Conservation (phyloP, 495 filamentous ascomycete genomes). For the Aspergillus nanangensis region DNA sequence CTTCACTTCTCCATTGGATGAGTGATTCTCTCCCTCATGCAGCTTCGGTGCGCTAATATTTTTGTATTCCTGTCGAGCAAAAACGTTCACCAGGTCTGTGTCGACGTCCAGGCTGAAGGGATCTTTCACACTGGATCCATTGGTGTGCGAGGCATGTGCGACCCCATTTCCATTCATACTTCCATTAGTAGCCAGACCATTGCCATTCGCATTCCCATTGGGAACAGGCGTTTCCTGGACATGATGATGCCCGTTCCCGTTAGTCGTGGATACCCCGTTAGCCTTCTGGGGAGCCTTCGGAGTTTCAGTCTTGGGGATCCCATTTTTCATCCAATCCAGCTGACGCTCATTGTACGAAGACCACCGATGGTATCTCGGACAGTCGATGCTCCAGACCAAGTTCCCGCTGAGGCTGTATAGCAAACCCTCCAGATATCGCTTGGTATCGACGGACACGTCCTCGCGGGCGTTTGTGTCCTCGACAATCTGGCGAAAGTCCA, state of each 20-base stretch:
- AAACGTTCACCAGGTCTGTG: not conserved
- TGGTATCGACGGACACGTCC: not conserved
- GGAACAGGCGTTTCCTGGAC: too few relatives aligned
- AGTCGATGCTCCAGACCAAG: not conserved
- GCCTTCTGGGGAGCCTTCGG: not conserved
- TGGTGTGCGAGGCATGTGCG: not conserved
- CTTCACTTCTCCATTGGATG: too few relatives aligned
- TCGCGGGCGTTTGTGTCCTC: not conserved
- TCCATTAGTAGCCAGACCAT: not conserved
- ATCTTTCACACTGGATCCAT: too few relatives aligned
- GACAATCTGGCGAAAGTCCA: not conserved
- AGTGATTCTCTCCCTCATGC: too few relatives aligned
- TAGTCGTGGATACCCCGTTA: too few relatives aligned
- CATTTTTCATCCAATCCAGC: not conserved
- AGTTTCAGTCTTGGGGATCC: not conserved
- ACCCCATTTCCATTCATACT: not conserved
- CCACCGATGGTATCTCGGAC: not conserved
- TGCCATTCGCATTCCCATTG: too few relatives aligned
- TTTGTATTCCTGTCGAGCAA: too few relatives aligned
- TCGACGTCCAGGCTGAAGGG: too few relatives aligned
- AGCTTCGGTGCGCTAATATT: too few relatives aligned
- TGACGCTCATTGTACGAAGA: not conserved
- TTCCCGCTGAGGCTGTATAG: not conserved
- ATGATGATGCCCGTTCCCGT: too few relatives aligned
- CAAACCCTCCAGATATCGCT: not conserved